Evolutionary conservation across 768 basidiomycete species (phyloP).

Genomic region (Trametes punicea): DNA sequence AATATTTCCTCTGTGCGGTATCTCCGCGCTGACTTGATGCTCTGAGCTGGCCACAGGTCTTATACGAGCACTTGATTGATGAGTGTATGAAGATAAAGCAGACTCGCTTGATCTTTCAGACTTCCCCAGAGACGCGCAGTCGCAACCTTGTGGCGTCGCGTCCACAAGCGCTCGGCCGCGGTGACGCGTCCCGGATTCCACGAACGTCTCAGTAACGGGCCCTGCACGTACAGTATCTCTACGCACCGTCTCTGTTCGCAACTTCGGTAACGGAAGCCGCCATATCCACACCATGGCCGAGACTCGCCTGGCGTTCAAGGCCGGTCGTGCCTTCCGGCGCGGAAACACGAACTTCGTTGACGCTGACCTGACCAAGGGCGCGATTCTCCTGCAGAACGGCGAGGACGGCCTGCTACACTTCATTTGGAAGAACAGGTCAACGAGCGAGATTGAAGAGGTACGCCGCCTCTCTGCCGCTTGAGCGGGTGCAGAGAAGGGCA

Average conservation of each 20-base stretch:
- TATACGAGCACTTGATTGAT: no score
- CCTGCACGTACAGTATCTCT: neutral
- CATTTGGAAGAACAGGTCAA: conserved; percentile 72
- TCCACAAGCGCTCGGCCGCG: conserved; percentile 8
- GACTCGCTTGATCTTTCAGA: no score
- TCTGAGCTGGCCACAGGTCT: no score
- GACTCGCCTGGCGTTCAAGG: conserved; percentile 48
- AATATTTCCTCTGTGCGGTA: no score
- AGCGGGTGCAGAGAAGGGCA: neutral
- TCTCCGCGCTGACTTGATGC: no score
- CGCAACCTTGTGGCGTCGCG: conserved; percentile 6
- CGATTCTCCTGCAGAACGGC: conserved; percentile 60
- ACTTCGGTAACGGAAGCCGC: neutral
- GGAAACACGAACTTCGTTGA: conserved; percentile 67
- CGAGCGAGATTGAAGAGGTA: conserved; percentile 61
- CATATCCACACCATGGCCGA: conserved; percentile 16
- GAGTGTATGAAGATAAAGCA: no score
- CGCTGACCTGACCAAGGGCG: conserved; percentile 66
- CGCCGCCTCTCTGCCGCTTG: conserved; percentile 1
- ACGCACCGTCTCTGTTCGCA: neutral
- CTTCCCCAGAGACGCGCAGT: neutral
- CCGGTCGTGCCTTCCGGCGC: conserved; percentile 72
- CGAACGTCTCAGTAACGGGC: neutral
- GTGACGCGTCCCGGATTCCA: conserved; percentile 9
- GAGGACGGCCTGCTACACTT: conserved; percentile 80